Conservation (phyloP, 2,329 filamentous ascomycete species). For the Blastomyces percursus region DNA sequence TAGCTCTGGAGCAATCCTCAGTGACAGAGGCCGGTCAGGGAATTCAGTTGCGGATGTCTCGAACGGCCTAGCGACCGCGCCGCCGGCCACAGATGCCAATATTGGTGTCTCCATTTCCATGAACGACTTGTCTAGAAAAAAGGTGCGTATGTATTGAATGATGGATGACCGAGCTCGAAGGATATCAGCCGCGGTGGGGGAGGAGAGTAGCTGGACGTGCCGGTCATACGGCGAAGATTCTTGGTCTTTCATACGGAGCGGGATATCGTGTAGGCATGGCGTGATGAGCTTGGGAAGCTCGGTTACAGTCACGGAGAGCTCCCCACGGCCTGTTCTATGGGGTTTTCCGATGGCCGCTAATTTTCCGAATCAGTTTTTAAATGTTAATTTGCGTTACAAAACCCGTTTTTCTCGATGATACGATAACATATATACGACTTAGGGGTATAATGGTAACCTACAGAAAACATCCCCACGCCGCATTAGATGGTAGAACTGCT, state of each 20-base stretch:
- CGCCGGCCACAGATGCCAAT: conserved; percentile 69
- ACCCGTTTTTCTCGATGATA: background rate
- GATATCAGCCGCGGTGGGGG: conserved; percentile 55
- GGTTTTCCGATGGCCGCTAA: conserved; percentile 60
- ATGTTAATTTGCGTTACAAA: background rate
- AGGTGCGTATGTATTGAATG: conserved; percentile 61
- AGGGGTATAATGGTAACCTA: conserved; percentile 37
- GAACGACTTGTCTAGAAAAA: conserved; percentile 61
- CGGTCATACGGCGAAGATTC: conserved; percentile 65
- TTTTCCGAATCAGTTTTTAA: background rate
- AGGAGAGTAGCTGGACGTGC: conserved; percentile 77
- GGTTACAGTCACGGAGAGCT: conserved; percentile 61
- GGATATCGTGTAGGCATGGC: conserved; percentile 69
- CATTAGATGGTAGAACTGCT: conserved; percentile 53
- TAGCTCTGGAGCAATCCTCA: conserved; percentile 86
- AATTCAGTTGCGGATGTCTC: conserved; percentile 69
- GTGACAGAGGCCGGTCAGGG: conserved; percentile 55
- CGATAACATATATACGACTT: background rate
- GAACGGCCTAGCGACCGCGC: conserved; percentile 79
- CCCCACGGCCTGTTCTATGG: conserved; percentile 57
- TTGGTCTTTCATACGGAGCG: conserved; percentile 55
- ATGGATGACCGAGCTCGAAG: conserved; percentile 65
- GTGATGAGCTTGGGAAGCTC: conserved; percentile 61
- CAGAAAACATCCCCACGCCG: conserved; percentile 75
- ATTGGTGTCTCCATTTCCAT: conserved; percentile 88